Evolutionary conservation across 177 flowering plant species (phyloP).

Genomic region (Vitis hybrid): DNA sequence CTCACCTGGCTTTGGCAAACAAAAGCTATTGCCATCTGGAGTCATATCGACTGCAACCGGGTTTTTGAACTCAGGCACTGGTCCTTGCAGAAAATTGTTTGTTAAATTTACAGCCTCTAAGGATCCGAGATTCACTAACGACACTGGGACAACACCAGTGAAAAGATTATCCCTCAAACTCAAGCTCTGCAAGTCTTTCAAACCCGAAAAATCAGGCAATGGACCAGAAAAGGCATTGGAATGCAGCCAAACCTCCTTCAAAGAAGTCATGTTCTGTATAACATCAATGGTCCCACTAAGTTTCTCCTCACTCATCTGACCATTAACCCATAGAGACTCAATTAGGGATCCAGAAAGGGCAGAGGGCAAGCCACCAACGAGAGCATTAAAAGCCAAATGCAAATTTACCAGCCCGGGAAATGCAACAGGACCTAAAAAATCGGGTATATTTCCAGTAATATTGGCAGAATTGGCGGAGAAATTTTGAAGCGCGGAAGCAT

Average conservation of each 20-base stretch:
- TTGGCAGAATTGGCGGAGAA: slow-evolving; percentile 69
- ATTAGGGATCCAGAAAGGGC: slow-evolving; percentile 47
- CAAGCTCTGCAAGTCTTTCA: slow-evolving; percentile 41
- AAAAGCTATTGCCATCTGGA: slow-evolving; percentile 57
- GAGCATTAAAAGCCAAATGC: slow-evolving; percentile 50
- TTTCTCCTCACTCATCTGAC: slow-evolving; percentile 32
- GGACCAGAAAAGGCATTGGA: slow-evolving; percentile 62
- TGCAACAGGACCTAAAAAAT: slow-evolving; percentile 43
- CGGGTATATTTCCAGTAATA: slow-evolving; percentile 46
- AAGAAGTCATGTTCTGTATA: slow-evolving; percentile 55
- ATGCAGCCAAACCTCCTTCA: slow-evolving; percentile 68
- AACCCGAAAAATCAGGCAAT: slow-evolving; percentile 56
- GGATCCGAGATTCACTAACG: slow-evolving; percentile 40
- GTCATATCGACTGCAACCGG: slow-evolving; percentile 54
- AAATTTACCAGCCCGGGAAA: slow-evolving; percentile 47
- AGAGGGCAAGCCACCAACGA: slow-evolving; percentile 49
- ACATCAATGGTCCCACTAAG: slow-evolving; percentile 53
- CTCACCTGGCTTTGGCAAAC: slow-evolving; percentile 55
- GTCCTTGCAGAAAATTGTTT: slow-evolving; percentile 77
- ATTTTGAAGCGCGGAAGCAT: slow-evolving; percentile 56
- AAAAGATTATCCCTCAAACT: slow-evolving; percentile 60
- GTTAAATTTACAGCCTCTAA: slow-evolving; percentile 64
- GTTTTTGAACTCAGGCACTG: slow-evolving; percentile 47
- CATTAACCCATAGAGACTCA: slow-evolving; percentile 72
- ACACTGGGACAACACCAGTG: slow-evolving; percentile 53